These are phyloP conservation scores for Casuarina equisetifolia DNA, from an alignment of 306 rosid genomes.

Conservation along the genomic window DNA sequence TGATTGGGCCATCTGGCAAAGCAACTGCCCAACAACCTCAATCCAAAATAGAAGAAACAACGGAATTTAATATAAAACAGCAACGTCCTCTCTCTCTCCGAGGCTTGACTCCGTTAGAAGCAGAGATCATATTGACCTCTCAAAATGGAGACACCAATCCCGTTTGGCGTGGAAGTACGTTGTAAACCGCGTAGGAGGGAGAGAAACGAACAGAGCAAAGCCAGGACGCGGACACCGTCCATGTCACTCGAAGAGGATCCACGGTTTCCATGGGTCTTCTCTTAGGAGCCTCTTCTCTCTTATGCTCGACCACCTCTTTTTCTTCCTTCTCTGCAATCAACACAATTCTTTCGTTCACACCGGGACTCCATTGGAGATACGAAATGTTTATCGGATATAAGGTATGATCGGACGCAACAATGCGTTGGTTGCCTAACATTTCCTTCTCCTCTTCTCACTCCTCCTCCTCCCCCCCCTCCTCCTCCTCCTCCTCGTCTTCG, in stretches of 20 bases:
- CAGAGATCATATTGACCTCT: constrained; percentile 26
- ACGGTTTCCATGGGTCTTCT: constrained; percentile 13
- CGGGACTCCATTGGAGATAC: neutral
- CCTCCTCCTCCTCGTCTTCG: constrained; percentile 26
- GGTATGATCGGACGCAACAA: neutral
- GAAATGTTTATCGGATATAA: neutral
- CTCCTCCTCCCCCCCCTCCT: constrained; percentile 30
- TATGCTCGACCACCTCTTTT: constrained; percentile 11
- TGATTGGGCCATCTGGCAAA: neutral
- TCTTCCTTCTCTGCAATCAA: neutral
- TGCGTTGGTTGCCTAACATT: constrained; percentile 77
- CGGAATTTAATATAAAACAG: neutral
- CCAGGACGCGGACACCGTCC: neutral
- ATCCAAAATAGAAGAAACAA: constrained; percentile 17
- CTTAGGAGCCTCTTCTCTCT: neutral
- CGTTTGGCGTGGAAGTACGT: constrained; percentile 38
- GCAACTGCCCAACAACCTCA: neutral
- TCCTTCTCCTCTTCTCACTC: constrained; percentile 36
- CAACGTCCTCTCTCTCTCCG: neutral
- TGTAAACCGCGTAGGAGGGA: constrained; percentile 28
- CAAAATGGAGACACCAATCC: constrained; percentile 11
- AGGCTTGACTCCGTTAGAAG: constrained; percentile 22
- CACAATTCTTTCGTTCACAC: neutral
- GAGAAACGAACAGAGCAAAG: neutral
- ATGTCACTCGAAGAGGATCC: constrained; percentile 9